Base-by-base conservation (phyloP, 2,329 filamentous ascomycete species). In the Monosporascus sp. region DNA sequence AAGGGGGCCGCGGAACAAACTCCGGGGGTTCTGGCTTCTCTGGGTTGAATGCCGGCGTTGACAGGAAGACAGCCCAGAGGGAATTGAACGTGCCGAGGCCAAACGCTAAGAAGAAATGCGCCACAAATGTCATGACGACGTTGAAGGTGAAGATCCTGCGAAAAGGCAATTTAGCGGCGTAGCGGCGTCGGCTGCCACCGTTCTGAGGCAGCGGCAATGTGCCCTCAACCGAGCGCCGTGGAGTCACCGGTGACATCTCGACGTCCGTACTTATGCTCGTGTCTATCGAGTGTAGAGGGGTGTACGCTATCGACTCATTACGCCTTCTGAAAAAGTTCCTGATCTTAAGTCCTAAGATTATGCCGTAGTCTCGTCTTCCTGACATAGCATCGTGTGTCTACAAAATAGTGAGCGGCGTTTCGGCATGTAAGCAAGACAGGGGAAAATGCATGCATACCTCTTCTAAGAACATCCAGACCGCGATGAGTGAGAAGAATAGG, bases 81-180 rank as follows among this genome's bases (percentile, higher is more conserved):
- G 86, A 81, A 65, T 89, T 87, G 74, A 91, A 92, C 27, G 87
- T 86, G 55, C 85, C 87, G 62, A 90, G 77, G 69, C 91, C 88
- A 58, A 90, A 81, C 19, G 84, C 81, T 48, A 91, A 78, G 54
- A 91, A 78, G 60, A 86, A 86, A 58, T 88, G 85, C 8, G 80
- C 79, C n/a, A 85, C 58, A 3, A 92, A 65, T 0, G 79, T 82
- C 49, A 78, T 65, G 49, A 66, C 58, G 19, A 84, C 78, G 53
- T 83, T 82, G 47, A 70, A 75, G 3, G 75, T 84, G 61, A 84
- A 80, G 49, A 84, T 78, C 24, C 72, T 74, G 2, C 74, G 69
- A 65, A 85, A 84, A 0, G 79, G 70, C 2, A 84, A 73, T 1
- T 70, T 71, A 11, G 72, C 72, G 0, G 72, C 78, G 54, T 77